A percentile compares a stretch with the other conserved stretches of the same genome.
These are phyloP conservation scores for Rhodocollybia butyracea DNA, from an alignment of 768 basidiomycete species.

Conservation along the genomic window DNA sequence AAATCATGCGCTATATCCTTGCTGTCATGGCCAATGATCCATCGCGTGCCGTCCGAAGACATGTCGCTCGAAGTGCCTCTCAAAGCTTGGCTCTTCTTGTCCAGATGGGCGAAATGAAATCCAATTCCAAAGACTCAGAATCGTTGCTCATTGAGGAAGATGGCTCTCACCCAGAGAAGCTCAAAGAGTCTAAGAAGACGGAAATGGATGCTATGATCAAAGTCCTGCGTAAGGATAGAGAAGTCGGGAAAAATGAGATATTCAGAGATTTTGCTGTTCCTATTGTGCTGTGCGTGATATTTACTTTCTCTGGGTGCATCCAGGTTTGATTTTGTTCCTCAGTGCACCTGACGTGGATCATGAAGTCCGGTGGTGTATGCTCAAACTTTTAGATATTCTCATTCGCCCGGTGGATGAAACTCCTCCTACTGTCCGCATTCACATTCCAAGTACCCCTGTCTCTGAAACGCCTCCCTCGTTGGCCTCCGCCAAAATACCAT, in stretches of 20 bases:
- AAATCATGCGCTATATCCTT: conserved; percentile 84
- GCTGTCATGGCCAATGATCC: conserved; percentile 84
- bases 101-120: conserved; percentile 89
- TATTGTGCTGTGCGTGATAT: conserved; percentile 63
- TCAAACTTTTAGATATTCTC: conserved; percentile 89
- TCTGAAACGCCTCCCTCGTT: conserved; percentile 55
- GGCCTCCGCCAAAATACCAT: conserved; percentile 48
- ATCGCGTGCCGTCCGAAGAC: conserved; percentile 77
- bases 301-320: neutral
- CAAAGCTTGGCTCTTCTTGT: conserved; percentile 84
- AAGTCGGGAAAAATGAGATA: conserved; percentile 76
- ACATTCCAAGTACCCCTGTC: conserved; percentile 72
- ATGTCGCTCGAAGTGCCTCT: conserved; percentile 82
- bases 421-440: conserved; percentile 82
- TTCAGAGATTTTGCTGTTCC: conserved; percentile 81
- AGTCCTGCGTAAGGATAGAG: conserved; percentile 81
- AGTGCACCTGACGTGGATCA: conserved; percentile 78
- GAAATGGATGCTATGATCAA: conserved; percentile 85
- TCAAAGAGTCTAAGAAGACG: conserved; percentile 75
- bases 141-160: conserved; percentile 85
- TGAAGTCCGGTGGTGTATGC: conserved; percentile 86
- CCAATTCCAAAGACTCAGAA: conserved; percentile 68
- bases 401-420: conserved; percentile 82
- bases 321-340: conserved; percentile 5
- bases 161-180: conserved; percentile 65